Conservation (phyloP, 495 filamentous ascomycete genomes). For the Venustampulla echinocandica region DNA sequence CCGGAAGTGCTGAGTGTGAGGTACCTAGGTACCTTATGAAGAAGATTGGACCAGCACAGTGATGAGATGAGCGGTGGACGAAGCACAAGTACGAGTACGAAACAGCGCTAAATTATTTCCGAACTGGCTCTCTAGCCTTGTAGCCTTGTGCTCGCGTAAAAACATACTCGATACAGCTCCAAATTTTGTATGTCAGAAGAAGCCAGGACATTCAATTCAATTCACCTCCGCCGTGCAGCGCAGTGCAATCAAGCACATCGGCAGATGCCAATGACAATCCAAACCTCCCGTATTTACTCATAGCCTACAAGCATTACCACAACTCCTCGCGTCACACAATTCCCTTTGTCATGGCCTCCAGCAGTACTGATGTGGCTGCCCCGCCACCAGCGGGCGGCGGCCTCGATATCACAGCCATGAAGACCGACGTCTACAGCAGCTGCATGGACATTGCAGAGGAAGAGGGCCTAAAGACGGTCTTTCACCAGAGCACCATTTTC, state of each 20-base stretch:
- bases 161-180: not conserved
- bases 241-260: not conserved
- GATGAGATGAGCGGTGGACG: no score
- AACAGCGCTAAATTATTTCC: no score
- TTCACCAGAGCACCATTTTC: conserved; percentile 59
- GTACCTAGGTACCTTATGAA: no score
- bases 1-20: no score
- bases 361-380: not conserved
- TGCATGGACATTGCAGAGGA: conserved; percentile 11
- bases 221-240: not conserved
- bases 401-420: conserved; percentile 13
- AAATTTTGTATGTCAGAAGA: conserved; percentile 5
- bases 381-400: not conserved
- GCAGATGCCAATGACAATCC: conserved; percentile 16
- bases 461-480: conserved; percentile 37
- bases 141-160: conserved; percentile 9
- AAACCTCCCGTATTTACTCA: not conserved
- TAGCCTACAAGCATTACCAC: conserved; percentile 5
- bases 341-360: conserved; percentile 16
- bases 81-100: no score
- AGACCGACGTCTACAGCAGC: conserved; percentile 9
- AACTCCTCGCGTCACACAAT: not conserved
- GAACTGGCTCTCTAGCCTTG: no score
- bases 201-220: no score
- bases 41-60: no score